Conservation (phyloP, 2,329 filamentous ascomycete species). For the Pseudogymnoascus sp. region DNA sequence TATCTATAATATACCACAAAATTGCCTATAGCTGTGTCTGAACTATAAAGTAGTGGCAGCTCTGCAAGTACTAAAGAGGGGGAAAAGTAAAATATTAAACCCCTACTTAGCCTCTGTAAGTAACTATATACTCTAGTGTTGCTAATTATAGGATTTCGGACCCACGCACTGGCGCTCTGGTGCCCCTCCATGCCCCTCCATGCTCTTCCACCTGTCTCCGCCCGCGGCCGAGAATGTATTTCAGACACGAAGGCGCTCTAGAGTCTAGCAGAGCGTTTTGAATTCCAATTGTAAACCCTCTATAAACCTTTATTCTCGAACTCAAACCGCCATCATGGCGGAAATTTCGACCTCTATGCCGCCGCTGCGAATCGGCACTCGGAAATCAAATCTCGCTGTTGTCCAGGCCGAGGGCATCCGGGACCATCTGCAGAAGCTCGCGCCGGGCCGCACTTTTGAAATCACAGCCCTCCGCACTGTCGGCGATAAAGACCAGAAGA, state of each 20-base stretch:
- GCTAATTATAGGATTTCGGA: neutral
- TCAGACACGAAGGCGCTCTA: neutral
- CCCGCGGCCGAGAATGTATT: too few relatives aligned
- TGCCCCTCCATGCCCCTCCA: too few relatives aligned
- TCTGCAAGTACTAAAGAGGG: too few relatives aligned
- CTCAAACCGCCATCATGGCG: conserved; percentile 2
- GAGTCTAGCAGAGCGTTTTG: neutral
- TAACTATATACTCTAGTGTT: too few relatives aligned
- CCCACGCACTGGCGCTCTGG: neutral
- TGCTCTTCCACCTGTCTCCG: neutral
- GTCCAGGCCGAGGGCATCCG: conserved; percentile 70
- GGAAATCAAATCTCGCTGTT: conserved; percentile 73
- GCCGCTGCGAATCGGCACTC: conserved; percentile 55
- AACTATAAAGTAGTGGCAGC: too few relatives aligned
- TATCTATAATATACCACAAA: too few relatives aligned
- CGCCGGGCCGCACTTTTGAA: neutral
- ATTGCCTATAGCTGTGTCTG: too few relatives aligned
- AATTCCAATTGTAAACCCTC: neutral
- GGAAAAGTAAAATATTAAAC: too few relatives aligned
- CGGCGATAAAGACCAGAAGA: conserved; percentile 81
- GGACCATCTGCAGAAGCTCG: conserved; percentile 53
- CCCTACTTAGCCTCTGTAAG: too few relatives aligned
- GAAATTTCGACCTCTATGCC: conserved; percentile 1
- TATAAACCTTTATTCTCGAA: neutral
- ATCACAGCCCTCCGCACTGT: conserved; percentile 39